Conservation (phyloP, 805 yeast genomes). For the Candida tammaniensis region DNA sequence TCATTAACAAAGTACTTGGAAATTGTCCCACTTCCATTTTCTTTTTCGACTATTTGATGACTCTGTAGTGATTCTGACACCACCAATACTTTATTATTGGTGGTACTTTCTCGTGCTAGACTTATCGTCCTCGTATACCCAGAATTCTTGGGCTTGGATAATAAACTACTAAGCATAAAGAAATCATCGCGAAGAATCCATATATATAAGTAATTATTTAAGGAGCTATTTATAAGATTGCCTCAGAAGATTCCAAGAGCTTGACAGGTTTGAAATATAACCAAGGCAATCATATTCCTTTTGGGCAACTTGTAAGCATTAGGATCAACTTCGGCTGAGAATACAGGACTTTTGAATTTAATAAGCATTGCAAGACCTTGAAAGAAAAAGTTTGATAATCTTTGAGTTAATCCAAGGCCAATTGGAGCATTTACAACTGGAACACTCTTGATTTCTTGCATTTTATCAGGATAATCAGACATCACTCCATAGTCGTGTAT, state of each 20-base stretch:
- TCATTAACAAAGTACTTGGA: slow-evolving; percentile 22
- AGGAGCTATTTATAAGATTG: not conserved
- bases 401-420: slow-evolving; percentile 5
- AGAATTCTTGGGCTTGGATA: slow-evolving; percentile 32
- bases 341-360: not conserved
- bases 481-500: slow-evolving; percentile 35
- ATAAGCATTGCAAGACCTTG: not conserved
- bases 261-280: slow-evolving; percentile 4
- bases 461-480: slow-evolving; percentile 33
- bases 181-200: not conserved
- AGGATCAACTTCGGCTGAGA: slow-evolving; percentile 1
- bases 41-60: not conserved
- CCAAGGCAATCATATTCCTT: not conserved
- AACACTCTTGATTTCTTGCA: slow-evolving; percentile 10
- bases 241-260: slow-evolving; percentile 6
- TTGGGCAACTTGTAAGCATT: slow-evolving; percentile 1
- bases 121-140: slow-evolving; percentile 13
- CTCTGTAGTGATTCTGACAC: slow-evolving; percentile 1
- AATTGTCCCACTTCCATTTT: slow-evolving; percentile 5
- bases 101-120: not conserved
- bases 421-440: not conserved
- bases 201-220: not conserved
- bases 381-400: not conserved
- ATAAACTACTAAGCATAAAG: slow-evolving; percentile 33
- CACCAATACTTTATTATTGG: slow-evolving; percentile 3